Evolutionary conservation across 345 rosid species (phyloP).

Genomic region (Chamaenerion angustifolium): DNA sequence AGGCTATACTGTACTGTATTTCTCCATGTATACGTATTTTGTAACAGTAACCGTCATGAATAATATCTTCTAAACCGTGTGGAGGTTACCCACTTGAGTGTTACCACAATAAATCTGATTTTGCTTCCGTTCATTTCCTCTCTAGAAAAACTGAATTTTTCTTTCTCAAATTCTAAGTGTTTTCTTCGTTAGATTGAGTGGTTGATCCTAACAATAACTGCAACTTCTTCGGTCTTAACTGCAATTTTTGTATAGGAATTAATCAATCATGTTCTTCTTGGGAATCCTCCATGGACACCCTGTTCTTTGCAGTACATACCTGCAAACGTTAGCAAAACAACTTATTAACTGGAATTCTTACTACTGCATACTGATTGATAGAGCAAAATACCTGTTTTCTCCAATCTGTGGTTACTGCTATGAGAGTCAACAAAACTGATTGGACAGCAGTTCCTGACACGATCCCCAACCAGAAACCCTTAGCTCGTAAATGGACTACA

Average conservation of each 20-base stretch:
- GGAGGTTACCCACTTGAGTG: no score
- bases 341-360: not conserved
- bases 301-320: conserved; percentile 22
- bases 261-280: not conserved
- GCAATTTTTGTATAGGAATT: not conserved
- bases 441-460: conserved; percentile 23
- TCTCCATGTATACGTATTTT: no score
- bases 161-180: no score
- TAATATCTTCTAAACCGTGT: no score
- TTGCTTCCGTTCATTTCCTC: no score
- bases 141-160: no score
- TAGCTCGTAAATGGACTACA: conserved; percentile 13
- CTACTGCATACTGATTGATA: not conserved
- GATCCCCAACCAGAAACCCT: conserved; percentile 31
- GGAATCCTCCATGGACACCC: conserved; percentile 17
- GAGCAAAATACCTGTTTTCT: conserved; percentile 17
- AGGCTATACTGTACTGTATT: no score
- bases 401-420: conserved; percentile 18
- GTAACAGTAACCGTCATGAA: no score
- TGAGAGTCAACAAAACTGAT: conserved; percentile 9
- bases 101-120: no score
- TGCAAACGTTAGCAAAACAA: conserved; percentile 8
- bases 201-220: not conserved
- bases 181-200: no score
- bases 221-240: not conserved